Base-by-base conservation (phyloP, 2,329 filamentous ascomycete genomes). In the Zymoseptoria passerinii region DNA sequence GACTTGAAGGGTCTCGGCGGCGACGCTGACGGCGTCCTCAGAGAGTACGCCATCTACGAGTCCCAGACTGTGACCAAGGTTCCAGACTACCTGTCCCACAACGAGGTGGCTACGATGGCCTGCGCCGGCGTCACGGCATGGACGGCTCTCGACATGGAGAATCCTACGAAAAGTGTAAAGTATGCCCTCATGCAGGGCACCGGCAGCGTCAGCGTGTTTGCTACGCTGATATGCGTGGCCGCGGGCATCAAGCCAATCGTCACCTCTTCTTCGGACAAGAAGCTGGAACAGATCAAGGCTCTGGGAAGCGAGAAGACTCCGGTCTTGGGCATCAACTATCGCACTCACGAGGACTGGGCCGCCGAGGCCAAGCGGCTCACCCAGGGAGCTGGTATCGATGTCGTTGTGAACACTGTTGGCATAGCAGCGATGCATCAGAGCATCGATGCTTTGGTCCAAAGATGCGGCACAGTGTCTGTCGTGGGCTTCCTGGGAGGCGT, bases 101-200 rank as follows among this genome's bases (percentile, higher is more conserved):
- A 82, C 61, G 82, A 87, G 70, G 84, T 82, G 0, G 74, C 76
- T 20, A 83, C 81, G 48, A 67, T 87, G 6, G 82, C 83, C 9
- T 81, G 85, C 57, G 83, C 84, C 0, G 78, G 77, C 1, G 76
- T 85, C 28, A 86, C 85, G 5, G 83, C 84, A 0, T 69, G 60
- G 60, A 58, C 61, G 28, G 59, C 62, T 27, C 55, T 70, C 9
- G 57, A 61, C 66, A 16, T 50, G 48, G 40, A 48, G 18, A 50
- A 50, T 6, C 9, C 3, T 3, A 19, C 18, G 9, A 16, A n/a
- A 13, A 50, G 8, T 16, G 48, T 6, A 2, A 9, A 50, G 18
- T 50, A 3, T 50, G 48, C 48, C 8, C 18, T 50, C 10, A 50
- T 50, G 48, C 48, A 50, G 18, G 75, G 74, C 1, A 76, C 74